Evolutionary conservation across 164 flowering plant genomes (phyloP), one percentile per base, ranked within the genome.

Genomic region (Chimonanthus salicifolius): DNA sequence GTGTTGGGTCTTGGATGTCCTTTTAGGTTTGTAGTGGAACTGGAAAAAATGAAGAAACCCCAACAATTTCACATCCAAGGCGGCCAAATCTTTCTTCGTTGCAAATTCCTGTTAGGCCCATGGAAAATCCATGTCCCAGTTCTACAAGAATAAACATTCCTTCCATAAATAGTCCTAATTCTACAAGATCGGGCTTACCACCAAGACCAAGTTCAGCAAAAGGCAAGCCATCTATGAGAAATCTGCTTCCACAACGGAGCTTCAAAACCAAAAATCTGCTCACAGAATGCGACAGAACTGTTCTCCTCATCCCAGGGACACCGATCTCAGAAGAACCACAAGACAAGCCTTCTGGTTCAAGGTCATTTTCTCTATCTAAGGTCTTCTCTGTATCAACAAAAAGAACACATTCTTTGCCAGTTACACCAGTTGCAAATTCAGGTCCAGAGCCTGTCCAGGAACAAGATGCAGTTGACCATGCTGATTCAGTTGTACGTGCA

Each of bases 121-220:
- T 86, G 43, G 90, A 87, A 71, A 82, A 64, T 72, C 33, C 87
- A 21, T 58, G 78, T 49, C 74, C 79, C 18, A 71, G 64, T 80
- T 81, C 84, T 58, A 48, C 84, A 8, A 77, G 82, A 58, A 77
- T 76, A 60, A 85, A 90, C 48, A 74, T 77, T 71, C 78, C 84
- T 72, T 76, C 85, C 11, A 48, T 72, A 33, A 18, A 84, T 20
- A 87, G 89, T 75, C 92, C 93, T 46, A 71, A 72, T 79, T 84
- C 93, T 54, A 70, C 77, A 45, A 89, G 82, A 83, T 76, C 85
- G 9, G 89, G 90, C 64, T 81, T 91, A 64, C 96, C 96, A 0
- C 96, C 93, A 13, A 83, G 89, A 74, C 92, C 96, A 71, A 78
- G 64, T 81, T 87, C 93, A 45, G 87, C 87, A 18, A 88, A 83